Conservation (phyloP, 1,284 basidiomycete genomes). For the Irpex sp. region DNA sequence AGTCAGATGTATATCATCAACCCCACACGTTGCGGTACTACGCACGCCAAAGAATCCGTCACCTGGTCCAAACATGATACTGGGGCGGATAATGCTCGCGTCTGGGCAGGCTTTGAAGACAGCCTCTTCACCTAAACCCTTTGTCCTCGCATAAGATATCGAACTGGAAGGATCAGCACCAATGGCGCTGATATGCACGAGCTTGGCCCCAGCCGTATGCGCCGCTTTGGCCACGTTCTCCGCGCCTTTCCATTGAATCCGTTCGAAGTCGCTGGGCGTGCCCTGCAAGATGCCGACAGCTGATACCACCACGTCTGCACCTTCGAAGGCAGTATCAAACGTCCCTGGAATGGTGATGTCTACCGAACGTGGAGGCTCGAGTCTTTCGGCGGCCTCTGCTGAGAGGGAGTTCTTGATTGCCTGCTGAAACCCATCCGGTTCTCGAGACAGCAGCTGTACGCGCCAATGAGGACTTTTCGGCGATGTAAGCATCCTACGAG, state of each 20-base stretch:
- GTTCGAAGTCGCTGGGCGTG: constrained; percentile 48
- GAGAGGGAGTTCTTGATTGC: constrained; percentile 21
- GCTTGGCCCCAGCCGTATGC: constrained; percentile 43
- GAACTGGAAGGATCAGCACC: constrained; percentile 47
- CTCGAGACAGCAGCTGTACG: constrained; percentile 19
- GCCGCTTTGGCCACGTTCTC: constrained; percentile 57
- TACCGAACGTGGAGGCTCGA: constrained; percentile 44
- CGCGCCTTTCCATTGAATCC: constrained; percentile 60
- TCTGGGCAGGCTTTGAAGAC: constrained; percentile 43
- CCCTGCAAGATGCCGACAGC: constrained; percentile 65
- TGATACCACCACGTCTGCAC: constrained; percentile 55
- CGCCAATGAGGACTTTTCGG: constrained; percentile 19
- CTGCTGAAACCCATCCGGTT: constrained; percentile 10
- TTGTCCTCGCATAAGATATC: constrained; percentile 56
- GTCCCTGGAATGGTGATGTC: constrained; percentile 52
- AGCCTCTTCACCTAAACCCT: constrained; percentile 57
- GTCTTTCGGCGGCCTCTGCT: constrained; percentile 20
- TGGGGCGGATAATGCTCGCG: constrained; percentile 63
- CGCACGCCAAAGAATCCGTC: constrained; percentile 69
- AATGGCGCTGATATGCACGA: constrained; percentile 62
- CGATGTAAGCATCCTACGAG: constrained; percentile 37
- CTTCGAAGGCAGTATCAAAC: constrained; percentile 44
- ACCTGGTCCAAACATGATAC: constrained; percentile 68
- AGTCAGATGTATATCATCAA: background rate
- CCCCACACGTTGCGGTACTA: background rate